Evolutionary conservation across 768 basidiomycete genomes (phyloP), one percentile per base, ranked within the genome.

Genomic region (Amanita inopinata): DNA sequence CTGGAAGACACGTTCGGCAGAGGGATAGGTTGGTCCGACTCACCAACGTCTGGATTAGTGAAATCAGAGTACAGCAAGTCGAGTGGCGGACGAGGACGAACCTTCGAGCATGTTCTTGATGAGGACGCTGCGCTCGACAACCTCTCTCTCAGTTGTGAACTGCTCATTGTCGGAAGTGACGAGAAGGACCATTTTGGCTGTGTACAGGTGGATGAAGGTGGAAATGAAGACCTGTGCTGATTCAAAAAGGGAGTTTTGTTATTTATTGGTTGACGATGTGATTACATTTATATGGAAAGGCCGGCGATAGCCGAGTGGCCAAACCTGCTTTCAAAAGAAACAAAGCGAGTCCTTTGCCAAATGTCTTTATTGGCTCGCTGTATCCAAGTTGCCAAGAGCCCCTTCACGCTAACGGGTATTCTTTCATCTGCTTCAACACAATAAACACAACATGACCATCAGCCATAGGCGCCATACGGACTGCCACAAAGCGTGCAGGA

Each of bases 101-200:
- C 96, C 96, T 66, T 98, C 96, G 40, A 98, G 84, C 96, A 99
- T 97, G 73, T 96, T 94, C 74, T 94, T 96, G 65, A 99, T 96
- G 54, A 99, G 78, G 7, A 94, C 91, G 49, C 80, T 84, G 61
- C 96, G 87, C 68, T 93, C 88, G 43, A 90, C 90, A 44, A 99
- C 88, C 44, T 92, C 87, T 64, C 83, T 88, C 59, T 97, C 92
- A 50, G 93, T 86, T 40, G 75, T 73, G 68, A 94, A 99, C 49
- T 83, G 79, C 65, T 97, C 96, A 53, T 88, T 91, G 63, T 99
- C 96, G 34, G 94, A 97, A 28, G 90, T 93, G 59, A 82, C 77
- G 66, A 93, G 84, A 54, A 80, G 76, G 58, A 90, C 83, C 82
- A 88, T 88, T 57, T 18, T 42, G 43, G 45, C 28, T 47, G 17